A percentile compares a stretch with the other conserved stretches of the same genome.
phyloP scores from a whole-genome alignment of 352 stramenopile species.

The Phytophthora foliorum region DNA sequence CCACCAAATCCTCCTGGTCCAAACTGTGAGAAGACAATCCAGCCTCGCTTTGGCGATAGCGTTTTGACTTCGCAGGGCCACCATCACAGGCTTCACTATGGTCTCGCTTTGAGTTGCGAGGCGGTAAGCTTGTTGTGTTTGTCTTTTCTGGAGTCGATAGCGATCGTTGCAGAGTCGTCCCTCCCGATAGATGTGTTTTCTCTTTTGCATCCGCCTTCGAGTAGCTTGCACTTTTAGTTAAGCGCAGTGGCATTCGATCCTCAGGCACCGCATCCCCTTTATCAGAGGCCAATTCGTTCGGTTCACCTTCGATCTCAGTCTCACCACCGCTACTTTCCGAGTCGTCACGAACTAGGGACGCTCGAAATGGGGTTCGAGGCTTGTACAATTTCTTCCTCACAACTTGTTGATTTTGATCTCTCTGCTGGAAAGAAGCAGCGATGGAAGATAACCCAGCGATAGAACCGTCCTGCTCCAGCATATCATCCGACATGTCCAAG shows the following conservation, averaged over 20 bases:
- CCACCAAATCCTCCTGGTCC: conserved; percentile 1
- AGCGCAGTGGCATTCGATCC: conserved; percentile 1
- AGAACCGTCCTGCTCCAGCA: conserved; percentile 72
- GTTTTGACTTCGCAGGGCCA: conserved; percentile 22
- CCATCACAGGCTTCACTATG: conserved; percentile 2
- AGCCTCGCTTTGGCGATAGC: conserved; percentile 25
- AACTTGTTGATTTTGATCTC: conserved; percentile 24
- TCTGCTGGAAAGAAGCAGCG: conserved; percentile 58
- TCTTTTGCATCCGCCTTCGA: conserved; percentile 11
- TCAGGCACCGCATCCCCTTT: neutral
- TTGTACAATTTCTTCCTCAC: conserved; percentile 59
- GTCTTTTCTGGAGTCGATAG: conserved; percentile 36
- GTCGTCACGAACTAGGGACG: conserved; percentile 37
- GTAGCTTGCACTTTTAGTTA: conserved; percentile 30
- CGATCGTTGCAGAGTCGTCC: conserved; percentile 23
- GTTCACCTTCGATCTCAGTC: conserved; percentile 73
- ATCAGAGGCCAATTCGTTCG: conserved; percentile 40
- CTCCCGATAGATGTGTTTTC: neutral
- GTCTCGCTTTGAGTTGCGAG: conserved; percentile 23
- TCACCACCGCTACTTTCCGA: conserved; percentile 66
- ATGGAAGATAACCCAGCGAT: conserved; percentile 57
- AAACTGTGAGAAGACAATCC: neutral
- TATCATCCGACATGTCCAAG: conserved; percentile 78
- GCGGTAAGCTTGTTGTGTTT: conserved; percentile 5
- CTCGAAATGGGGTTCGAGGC: conserved; percentile 41